Evolutionary conservation across 164 flowering plant species (phyloP).

Genomic region (Tetrastigma voinierianum): DNA sequence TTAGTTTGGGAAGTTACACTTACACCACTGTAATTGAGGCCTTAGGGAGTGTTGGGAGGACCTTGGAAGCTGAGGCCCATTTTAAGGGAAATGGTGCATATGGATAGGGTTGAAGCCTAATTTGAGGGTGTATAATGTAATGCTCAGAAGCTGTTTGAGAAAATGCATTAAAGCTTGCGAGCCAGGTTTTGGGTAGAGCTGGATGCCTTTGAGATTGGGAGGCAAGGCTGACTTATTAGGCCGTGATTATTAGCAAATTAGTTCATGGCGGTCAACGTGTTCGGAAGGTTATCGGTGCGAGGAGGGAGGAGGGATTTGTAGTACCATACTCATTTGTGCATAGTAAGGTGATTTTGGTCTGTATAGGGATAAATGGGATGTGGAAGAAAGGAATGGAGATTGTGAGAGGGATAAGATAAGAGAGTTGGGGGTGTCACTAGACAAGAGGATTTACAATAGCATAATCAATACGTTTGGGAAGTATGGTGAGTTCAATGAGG

Average conservation of each 20-base stretch:
- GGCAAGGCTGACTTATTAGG: no score
- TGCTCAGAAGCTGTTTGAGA: slow-evolving; percentile 58
- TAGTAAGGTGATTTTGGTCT: slow-evolving; percentile 60
- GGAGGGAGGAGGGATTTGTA: slow-evolving; percentile 53
- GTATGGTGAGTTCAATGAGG: slow-evolving; percentile 65
- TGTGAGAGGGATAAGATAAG: slow-evolving; percentile 59
- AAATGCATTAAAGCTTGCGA: slow-evolving; percentile 58
- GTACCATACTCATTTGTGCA: slow-evolving; percentile 48
- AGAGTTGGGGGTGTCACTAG: slow-evolving; percentile 51
- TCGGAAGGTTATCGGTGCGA: slow-evolving; percentile 48
- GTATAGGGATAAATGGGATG: slow-evolving; percentile 89
- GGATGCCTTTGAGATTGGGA: slow-evolving; percentile 34
- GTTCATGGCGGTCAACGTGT: slow-evolving; percentile 67
- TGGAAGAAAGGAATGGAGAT: slow-evolving; percentile 75
- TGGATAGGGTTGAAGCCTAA: slow-evolving; percentile 38
- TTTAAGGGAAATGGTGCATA: slow-evolving; percentile 54
- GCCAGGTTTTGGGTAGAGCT: slow-evolving; percentile 37
- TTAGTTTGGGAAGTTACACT: slow-evolving; percentile 39
- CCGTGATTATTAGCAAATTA: no score
- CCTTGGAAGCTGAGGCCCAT: slow-evolving; percentile 76
- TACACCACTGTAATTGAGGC: slow-evolving; percentile 46
- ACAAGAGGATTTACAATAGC: slow-evolving; percentile 60
- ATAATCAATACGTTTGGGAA: slow-evolving; percentile 82
- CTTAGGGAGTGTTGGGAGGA: slow-evolving; percentile 63
- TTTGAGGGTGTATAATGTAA: slow-evolving; percentile 38